phyloP scores from a whole-genome alignment of 352 stramenopile genomes.

The Phytophthora colocasiae region DNA sequence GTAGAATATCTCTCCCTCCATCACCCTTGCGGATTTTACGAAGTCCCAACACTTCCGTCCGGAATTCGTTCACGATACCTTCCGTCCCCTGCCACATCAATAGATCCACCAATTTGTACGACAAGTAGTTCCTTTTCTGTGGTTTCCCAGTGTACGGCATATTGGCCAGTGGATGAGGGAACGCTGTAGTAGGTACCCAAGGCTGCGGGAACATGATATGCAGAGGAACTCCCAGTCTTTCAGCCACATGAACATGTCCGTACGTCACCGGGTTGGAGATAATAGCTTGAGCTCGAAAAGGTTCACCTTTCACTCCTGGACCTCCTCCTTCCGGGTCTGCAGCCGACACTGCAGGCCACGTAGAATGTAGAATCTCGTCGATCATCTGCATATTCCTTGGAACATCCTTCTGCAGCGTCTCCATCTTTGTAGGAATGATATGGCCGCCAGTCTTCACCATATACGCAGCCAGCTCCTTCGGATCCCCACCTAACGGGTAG shows the following conservation, averaged over 20 bases:
- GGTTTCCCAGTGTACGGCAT: conserved; percentile 70
- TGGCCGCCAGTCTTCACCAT: conserved; percentile 90
- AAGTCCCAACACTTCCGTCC: conserved; percentile 36
- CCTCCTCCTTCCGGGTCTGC: conserved; percentile 73
- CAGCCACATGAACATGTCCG: conserved; percentile 92
- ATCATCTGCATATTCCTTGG: conserved; percentile 89
- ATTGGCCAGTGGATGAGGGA: conserved; percentile 89
- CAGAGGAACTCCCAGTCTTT: conserved; percentile 90
- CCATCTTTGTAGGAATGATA: conserved; percentile 67
- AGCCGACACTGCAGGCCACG: conserved; percentile 84
- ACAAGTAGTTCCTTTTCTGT: conserved; percentile 55
- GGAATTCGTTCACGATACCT: conserved; percentile 63
- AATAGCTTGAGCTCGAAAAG: conserved; percentile 90
- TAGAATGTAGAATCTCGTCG: conserved; percentile 84
- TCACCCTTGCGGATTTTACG: conserved; percentile 48
- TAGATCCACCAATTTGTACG: conserved; percentile 59
- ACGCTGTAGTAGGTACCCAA: conserved; percentile 84
- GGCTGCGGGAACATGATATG: conserved; percentile 95
- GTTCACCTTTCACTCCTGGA: conserved; percentile 33
- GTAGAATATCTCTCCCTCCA: conserved; percentile 43
- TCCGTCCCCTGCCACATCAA: conserved; percentile 58
- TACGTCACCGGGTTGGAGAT: conserved; percentile 94
- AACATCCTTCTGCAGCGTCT: conserved; percentile 65
- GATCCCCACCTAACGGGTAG: conserved; percentile 73
- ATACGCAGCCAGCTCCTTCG: conserved; percentile 81